phyloP scores from a whole-genome alignment of 1,284 basidiomycete genomes.

The Hemileia vastatrix region DNA sequence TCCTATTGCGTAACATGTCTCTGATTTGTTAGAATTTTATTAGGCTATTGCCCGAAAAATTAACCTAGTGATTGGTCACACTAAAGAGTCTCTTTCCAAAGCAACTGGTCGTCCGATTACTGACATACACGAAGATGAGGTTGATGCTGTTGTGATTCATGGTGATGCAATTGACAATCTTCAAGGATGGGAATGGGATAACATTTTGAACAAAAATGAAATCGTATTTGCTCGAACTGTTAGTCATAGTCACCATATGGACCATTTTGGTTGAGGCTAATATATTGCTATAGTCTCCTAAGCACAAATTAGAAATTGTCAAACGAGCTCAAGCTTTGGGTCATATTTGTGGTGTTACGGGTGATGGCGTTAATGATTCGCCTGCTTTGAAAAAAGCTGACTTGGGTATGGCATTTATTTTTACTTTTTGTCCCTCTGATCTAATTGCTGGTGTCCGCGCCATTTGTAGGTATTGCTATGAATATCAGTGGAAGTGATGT shows the following conservation, averaged over 20 bases:
- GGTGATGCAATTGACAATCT: conserved; percentile 49
- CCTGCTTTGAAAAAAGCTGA: conserved; percentile 62
- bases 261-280: background rate
- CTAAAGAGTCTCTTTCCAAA: conserved; percentile 53
- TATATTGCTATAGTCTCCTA: conserved; percentile 48
- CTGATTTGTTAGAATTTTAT: background rate
- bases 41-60: conserved; percentile 58
- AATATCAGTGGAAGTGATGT: conserved; percentile 63
- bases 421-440: background rate
- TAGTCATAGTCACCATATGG: background rate
- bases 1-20: background rate
- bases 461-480: conserved; percentile 56
- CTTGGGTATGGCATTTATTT: conserved; percentile 39
- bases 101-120: conserved; percentile 53
- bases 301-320: conserved; percentile 63
- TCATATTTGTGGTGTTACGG: conserved; percentile 61
- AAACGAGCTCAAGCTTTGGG: conserved; percentile 60
- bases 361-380: conserved; percentile 54
- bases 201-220: conserved; percentile 56
- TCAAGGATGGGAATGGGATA: conserved; percentile 52
- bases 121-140: conserved; percentile 59
- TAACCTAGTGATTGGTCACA: conserved; percentile 53
- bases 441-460: background rate
- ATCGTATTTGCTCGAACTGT: conserved; percentile 60
- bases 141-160: conserved; percentile 57